phyloP scores from a whole-genome alignment of 352 stramenopile species.

The Globisporangium iwayamae region DNA sequence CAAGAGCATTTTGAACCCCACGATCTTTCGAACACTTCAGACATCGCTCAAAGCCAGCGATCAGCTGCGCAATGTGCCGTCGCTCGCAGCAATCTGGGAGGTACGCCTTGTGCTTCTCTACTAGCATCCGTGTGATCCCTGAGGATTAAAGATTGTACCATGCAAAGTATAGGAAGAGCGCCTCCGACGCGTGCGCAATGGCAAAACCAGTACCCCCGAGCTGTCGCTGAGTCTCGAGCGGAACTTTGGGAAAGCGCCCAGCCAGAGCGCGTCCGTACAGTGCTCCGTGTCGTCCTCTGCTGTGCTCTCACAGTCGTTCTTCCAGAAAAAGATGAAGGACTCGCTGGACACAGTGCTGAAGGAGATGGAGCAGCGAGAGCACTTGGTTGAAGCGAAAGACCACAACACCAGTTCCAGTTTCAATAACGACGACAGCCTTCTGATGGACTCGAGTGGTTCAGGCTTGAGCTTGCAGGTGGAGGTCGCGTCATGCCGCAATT shows the following conservation, averaged over 20 bases:
- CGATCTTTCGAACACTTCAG: conserved; percentile 40
- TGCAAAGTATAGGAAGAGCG: conserved; percentile 56
- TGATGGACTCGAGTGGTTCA: conserved; percentile 11
- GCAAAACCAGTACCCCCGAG: conserved; percentile 43
- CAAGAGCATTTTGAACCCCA: conserved; percentile 66
- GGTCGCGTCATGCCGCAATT: conserved; percentile 37
- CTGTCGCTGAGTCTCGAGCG: conserved; percentile 57
- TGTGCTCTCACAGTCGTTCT: conserved; percentile 80
- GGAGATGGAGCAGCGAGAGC: conserved; percentile 26
- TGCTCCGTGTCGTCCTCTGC: conserved; percentile 26
- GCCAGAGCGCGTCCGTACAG: conserved; percentile 25
- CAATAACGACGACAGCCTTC: conserved; percentile 6
- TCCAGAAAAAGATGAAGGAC: conserved; percentile 71
- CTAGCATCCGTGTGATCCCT: not conserved
- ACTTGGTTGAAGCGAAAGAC: conserved; percentile 4
- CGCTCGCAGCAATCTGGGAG: conserved; percentile 80
- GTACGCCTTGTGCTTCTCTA: conserved; percentile 22
- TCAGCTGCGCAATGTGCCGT: conserved; percentile 66
- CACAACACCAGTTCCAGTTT: conserved; percentile 7
- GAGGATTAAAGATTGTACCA: no score
- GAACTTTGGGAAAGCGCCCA: conserved; percentile 22
- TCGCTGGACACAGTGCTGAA: conserved; percentile 56
- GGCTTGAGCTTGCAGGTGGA: conserved; percentile 9
- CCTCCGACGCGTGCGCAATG: conserved; percentile 41
- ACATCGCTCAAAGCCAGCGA: conserved; percentile 31